These are phyloP conservation scores for Fomitiporia mediterranea DNA, from an alignment of 1,284 basidiomycete species.

Conservation along the genomic window DNA sequence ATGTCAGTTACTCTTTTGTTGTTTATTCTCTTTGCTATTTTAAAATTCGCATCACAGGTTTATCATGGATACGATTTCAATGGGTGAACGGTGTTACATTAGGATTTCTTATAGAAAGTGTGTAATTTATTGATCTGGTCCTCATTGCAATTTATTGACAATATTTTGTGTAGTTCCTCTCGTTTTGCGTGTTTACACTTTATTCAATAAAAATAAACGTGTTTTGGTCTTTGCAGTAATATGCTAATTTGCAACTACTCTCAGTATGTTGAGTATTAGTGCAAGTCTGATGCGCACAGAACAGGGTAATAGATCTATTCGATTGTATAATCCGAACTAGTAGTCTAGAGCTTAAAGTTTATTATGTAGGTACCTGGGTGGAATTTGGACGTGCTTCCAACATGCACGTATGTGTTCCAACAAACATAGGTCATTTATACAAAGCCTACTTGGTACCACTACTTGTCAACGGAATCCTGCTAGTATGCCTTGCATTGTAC, in stretches of 20 bases:
- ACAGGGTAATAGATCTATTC: background rate
- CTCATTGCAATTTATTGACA: background rate
- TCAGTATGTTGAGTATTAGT: background rate
- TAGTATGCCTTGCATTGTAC: background rate
- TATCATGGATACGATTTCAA: constrained; percentile 1
- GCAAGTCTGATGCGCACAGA: background rate
- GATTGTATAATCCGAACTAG: background rate
- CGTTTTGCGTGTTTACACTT: background rate
- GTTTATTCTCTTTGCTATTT: background rate
- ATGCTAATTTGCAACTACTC: background rate
- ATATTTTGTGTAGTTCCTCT: background rate
- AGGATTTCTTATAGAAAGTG: background rate
- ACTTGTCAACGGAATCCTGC: background rate
- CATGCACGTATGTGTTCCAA: background rate
- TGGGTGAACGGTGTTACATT: background rate
- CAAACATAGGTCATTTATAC: background rate
- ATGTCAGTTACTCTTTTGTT: background rate
- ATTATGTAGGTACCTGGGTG: background rate
- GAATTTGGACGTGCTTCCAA: background rate
- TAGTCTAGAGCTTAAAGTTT: background rate
- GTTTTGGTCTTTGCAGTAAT: background rate
- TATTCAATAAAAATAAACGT: background rate
- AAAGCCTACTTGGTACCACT: constrained; percentile 1
- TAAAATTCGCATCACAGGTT: background rate
- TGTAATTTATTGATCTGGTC: background rate